phyloP scores from a whole-genome alignment of 345 rosid genomes.

The Heritiera fomes region DNA sequence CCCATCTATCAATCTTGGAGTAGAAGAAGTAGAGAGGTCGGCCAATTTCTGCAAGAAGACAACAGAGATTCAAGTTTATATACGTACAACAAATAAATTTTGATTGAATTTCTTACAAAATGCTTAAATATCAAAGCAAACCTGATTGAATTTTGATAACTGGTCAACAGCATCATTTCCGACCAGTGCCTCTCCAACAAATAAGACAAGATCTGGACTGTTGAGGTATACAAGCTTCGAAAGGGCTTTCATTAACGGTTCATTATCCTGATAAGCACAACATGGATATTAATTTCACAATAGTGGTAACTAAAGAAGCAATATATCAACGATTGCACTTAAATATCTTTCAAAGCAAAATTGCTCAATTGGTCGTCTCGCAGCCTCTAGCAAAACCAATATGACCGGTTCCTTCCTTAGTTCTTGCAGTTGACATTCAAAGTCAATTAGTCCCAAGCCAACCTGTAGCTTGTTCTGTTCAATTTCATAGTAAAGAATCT shows the following conservation, averaged over 20 bases:
- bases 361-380: neutral
- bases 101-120: neutral
- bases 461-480: neutral
- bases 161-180: conserved; percentile 99
- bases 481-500: neutral
- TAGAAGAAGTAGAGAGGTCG: conserved; percentile 76
- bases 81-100: neutral
- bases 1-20: conserved; percentile 82
- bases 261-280: conserved; percentile 65
- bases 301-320: neutral
- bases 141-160: conserved; percentile 94
- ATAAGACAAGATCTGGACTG: conserved; percentile 88
- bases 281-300: neutral
- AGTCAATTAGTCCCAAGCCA: neutral
- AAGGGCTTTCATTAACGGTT: conserved; percentile 97
- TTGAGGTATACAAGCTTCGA: conserved; percentile 86
- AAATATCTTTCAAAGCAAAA: neutral
- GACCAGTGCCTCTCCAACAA: conserved; percentile 98
- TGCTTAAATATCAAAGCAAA: conserved; percentile 24
- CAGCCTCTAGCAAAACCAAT: neutral
- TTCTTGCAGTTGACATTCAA: neutral
- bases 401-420: neutral
- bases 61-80: conserved; percentile 7
- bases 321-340: neutral
- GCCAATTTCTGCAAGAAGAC: conserved; percentile 65